A percentile compares a stretch with the other conserved stretches of the same genome.
These are phyloP conservation scores for Hyaloscypha hepaticicola DNA, from an alignment of 495 filamentous ascomycete species.

Conservation along the genomic window DNA sequence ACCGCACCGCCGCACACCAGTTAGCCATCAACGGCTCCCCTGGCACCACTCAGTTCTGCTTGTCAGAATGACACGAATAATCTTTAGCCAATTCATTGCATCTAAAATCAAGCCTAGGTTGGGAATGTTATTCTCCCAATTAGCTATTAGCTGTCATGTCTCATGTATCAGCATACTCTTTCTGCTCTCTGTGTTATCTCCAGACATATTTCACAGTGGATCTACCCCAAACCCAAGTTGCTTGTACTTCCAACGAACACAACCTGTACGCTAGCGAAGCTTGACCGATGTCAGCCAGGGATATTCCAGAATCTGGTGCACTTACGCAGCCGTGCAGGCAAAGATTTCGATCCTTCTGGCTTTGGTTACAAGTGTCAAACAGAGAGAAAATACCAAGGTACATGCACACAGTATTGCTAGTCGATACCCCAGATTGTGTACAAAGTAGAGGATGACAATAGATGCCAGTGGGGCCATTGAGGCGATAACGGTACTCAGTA, in stretches of 20 bases:
- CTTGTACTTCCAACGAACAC: slow-evolving; percentile 10
- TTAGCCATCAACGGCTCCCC: too few species aligned
- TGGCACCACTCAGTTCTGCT: too few species aligned
- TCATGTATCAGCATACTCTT: too few species aligned
- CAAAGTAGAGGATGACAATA: slow-evolving; percentile 10
- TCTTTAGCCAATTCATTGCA: too few species aligned
- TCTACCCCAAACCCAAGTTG: too few species aligned
- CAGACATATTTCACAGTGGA: too few species aligned
- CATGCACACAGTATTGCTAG: slow-evolving; percentile 1
- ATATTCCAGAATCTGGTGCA: neutral
- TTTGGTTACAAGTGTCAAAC: slow-evolving; percentile 7
- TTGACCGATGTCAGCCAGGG: neutral
- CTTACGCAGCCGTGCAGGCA: slow-evolving; percentile 18
- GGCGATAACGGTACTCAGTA: neutral
- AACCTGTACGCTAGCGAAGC: slow-evolving; percentile 7
- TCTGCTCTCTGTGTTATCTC: too few species aligned
- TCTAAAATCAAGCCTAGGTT: too few species aligned
- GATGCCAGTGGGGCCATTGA: slow-evolving; percentile 10
- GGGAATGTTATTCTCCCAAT: too few species aligned
- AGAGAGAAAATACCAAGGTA: slow-evolving; percentile 4
- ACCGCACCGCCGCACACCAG: too few species aligned
- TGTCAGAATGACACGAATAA: too few species aligned
- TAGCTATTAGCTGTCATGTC: too few species aligned
- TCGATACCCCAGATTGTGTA: slow-evolving; percentile 4
- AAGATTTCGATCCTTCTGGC: slow-evolving; percentile 14